Percentiles rank a stretch among this genome's conserved stretches.
phyloP scores from a whole-genome alignment of 2,329 filamentous ascomycete species.

The Aspergillus tubingensis region DNA sequence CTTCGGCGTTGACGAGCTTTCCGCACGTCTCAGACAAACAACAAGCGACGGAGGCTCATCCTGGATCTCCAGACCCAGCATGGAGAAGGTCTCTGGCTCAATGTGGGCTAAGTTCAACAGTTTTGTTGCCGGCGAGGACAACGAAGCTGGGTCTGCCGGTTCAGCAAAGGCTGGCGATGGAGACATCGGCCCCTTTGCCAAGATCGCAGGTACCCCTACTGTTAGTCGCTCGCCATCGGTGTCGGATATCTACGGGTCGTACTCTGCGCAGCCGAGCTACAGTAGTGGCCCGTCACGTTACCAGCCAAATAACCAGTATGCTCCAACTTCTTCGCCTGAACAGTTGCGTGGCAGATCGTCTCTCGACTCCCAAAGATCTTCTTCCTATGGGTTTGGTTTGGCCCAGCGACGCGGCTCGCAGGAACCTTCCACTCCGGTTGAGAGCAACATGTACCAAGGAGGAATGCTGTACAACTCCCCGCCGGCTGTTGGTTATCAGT shows the following conservation, averaged over 20 bases:
- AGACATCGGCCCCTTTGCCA: slow-evolving; percentile 78
- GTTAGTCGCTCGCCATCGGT: slow-evolving; percentile 73
- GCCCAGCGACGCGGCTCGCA: slow-evolving; percentile 41
- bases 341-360: slow-evolving; percentile 53
- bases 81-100: slow-evolving; percentile 91
- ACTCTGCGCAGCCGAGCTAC: slow-evolving; percentile 42
- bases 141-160: slow-evolving; percentile 62
- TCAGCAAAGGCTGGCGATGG: slow-evolving; percentile 58
- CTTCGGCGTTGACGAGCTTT: slow-evolving; percentile 76
- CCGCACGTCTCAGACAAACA: slow-evolving; percentile 78
- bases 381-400: slow-evolving; percentile 37
- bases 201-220: slow-evolving; percentile 72
- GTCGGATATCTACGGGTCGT: slow-evolving; percentile 72
- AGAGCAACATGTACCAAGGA: slow-evolving; percentile 36
- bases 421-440: slow-evolving; percentile 38
- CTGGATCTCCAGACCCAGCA: slow-evolving; percentile 92
- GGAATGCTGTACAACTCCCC: slow-evolving; percentile 36
- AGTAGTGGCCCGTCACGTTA: slow-evolving; percentile 44
- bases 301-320: slow-evolving; percentile 47
- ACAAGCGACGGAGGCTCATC: slow-evolving; percentile 79
- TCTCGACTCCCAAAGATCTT: slow-evolving; percentile 49
- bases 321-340: slow-evolving; percentile 54
- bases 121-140: slow-evolving; percentile 90
- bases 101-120: slow-evolving; percentile 94
- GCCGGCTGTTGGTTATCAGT: slow-evolving; percentile 34